phyloP scores from a whole-genome alignment of 116 monocot species.

The Phalaenopsis hybrid region DNA sequence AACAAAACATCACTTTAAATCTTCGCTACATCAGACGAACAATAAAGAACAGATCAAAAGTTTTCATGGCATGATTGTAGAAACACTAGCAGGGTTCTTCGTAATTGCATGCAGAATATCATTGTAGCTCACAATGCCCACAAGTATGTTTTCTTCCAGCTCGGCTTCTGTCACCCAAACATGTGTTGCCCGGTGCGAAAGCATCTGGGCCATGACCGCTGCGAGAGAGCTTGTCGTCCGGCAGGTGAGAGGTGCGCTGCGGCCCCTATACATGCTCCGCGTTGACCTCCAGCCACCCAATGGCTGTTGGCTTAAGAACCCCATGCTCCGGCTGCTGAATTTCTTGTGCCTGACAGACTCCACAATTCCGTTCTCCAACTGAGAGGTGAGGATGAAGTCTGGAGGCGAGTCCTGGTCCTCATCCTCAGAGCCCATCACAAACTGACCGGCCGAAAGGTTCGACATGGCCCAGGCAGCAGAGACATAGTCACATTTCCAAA shows the following conservation, averaged over 20 bases:
- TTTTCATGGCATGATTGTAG: background rate
- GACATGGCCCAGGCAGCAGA: constrained; percentile 83
- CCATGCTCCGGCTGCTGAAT: constrained; percentile 88
- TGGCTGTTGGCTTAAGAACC: constrained; percentile 50
- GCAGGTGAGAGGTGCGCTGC: constrained; percentile 71
- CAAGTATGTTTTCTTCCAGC: constrained; percentile 41
- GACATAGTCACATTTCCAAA: constrained; percentile 86
- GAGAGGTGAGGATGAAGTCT: constrained; percentile 15
- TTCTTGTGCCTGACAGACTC: constrained; percentile 33
- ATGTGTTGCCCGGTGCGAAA: constrained; percentile 86
- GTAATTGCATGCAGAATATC: constrained; percentile 81
- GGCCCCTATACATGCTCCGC: constrained; percentile 71
- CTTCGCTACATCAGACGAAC: background rate
- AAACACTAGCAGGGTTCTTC: constrained; percentile 20
- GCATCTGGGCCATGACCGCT: constrained; percentile 95
- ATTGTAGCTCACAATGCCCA: constrained; percentile 62
- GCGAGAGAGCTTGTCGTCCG: constrained; percentile 74
- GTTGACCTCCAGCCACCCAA: constrained; percentile 8
- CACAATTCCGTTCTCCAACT: constrained; percentile 12
- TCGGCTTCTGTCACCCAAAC: constrained; percentile 82
- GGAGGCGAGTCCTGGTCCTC: constrained; percentile 21
- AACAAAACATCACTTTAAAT: no score
- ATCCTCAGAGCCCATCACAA: constrained; percentile 76
- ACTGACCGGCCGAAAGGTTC: constrained; percentile 74
- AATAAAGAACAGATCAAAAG: background rate